Base-by-base conservation (phyloP, 441 rosid species). In the Arabidopsis hybrid region DNA sequence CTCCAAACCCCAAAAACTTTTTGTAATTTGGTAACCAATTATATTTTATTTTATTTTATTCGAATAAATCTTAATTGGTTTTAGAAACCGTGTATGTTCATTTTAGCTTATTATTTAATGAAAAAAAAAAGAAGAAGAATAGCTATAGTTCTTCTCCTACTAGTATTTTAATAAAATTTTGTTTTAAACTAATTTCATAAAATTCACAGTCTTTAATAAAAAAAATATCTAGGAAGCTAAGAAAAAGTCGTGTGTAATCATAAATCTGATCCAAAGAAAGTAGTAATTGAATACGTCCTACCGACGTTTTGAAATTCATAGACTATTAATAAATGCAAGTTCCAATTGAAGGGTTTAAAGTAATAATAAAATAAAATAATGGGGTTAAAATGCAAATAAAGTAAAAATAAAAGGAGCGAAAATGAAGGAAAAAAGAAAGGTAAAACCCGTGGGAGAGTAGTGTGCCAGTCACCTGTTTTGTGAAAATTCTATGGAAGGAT, bases 401-500 rank as follows among this genome's bases (percentile, higher is more conserved):
- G 36, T 6, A n/a, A 29, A 46, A 69, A 1, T 1, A 14, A 74
- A 56, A 56, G 65, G 75, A 11, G 75, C 75, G 39, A 5, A 56
- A 76, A 62, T 12, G 0, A 69, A 69, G 71, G 75, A 9, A 56
- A 62, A 55, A 63, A 62, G 55, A 63, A 76, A 63, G 67, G 49
- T 77, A 3, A 60, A 77, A 71, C n/a, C 72, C 65, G 73, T 66
- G 77, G 80, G 59, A 40, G 17, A 26, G 29, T 26, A 26, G 56
- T 29, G 58, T 3, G 76, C 57, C 57, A 77, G 80, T 77, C 69
- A 35, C 69, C 60, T 18, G 76, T 71, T 77, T 71, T 77, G 35
- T 77, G 68, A 76, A 57, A 76, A 70, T 9, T 69, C 76, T 57
- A 50, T 57, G 80, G 71, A 11, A 34, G 32, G 67, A 18, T 76